Conservation (phyloP, 2,329 filamentous ascomycete genomes). For the Dactylellina sp. region DNA sequence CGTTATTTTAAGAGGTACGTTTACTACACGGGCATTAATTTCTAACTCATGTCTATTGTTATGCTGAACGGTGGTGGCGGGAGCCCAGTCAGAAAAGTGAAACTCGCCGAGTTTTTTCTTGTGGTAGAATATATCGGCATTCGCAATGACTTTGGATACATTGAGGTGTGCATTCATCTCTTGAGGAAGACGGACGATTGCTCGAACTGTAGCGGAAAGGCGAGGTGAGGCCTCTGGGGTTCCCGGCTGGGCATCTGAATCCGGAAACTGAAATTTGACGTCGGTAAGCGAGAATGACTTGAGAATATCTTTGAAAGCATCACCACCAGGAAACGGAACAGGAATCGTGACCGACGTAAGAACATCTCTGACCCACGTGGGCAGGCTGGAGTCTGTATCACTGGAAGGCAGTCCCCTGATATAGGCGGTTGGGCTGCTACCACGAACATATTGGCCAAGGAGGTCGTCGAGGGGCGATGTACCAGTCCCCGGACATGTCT, state of each 20-base stretch:
- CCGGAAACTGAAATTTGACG: conserved; percentile 86
- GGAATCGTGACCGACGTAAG: conserved; percentile 85
- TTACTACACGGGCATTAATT: conserved; percentile 79
- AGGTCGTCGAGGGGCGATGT: conserved; percentile 87
- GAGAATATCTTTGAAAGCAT: conserved; percentile 83
- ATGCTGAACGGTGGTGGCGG: conserved; percentile 77
- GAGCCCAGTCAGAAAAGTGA: conserved; percentile 83
- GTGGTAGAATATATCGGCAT: conserved; percentile 83
- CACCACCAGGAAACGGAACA: conserved; percentile 80
- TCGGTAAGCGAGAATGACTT: conserved; percentile 87
- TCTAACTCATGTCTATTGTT: conserved; percentile 73
- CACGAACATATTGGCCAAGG: conserved; percentile 82
- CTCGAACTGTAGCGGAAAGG: conserved; percentile 84
- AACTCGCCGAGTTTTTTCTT: conserved; percentile 82
- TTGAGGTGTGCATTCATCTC: conserved; percentile 88
- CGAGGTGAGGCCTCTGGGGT: conserved; percentile 79
- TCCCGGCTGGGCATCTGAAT: conserved; percentile 80
- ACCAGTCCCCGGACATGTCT: conserved; percentile 78
- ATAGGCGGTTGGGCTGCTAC: conserved; percentile 81
- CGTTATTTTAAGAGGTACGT: conserved; percentile 85
- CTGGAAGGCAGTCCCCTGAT: conserved; percentile 79
- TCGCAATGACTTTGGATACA: conserved; percentile 80
- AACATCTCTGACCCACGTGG: conserved; percentile 83
- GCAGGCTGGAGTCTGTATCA: conserved; percentile 72
- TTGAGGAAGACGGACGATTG: conserved; percentile 80